A percentile compares a stretch with the other conserved stretches of the same genome.
These are phyloP conservation scores for Cyberlindnera mississippiensis DNA, from an alignment of 805 yeast genomes.

Conservation along the genomic window DNA sequence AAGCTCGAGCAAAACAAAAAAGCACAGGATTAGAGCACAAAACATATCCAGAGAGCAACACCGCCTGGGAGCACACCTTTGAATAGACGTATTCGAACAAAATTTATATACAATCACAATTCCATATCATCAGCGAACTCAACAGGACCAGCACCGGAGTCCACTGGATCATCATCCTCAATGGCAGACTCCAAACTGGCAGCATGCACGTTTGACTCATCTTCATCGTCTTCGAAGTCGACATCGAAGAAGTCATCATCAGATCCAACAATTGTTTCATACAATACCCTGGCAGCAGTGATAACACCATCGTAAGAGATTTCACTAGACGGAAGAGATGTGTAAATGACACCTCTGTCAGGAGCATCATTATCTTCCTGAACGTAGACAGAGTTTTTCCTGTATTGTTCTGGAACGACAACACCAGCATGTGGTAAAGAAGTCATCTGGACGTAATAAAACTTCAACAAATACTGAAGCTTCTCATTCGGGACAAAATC, in stretches of 20 bases:
- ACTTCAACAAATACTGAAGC: conserved; percentile 55
- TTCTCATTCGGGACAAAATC: conserved; percentile 81
- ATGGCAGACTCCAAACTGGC: conserved; percentile 22
- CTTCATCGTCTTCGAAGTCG: conserved; percentile 88
- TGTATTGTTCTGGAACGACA: conserved; percentile 39
- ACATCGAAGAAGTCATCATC: conserved; percentile 95
- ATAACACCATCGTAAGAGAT: conserved; percentile 89
- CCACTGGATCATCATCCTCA: conserved; percentile 21
- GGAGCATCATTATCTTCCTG: conserved; percentile 30
- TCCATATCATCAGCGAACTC: conserved; percentile 38
- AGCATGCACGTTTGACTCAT: conserved; percentile 30
- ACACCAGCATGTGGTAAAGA: conserved; percentile 55
- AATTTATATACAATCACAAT: conserved; percentile 10
- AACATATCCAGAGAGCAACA: too few relatives aligned
- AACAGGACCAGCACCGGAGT: conserved; percentile 29
- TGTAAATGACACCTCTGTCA: conserved; percentile 45
- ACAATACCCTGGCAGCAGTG: conserved; percentile 72
- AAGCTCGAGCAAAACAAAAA: too few relatives aligned
- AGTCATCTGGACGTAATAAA: conserved; percentile 57
- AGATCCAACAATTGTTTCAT: conserved; percentile 79
- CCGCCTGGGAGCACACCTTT: not conserved
- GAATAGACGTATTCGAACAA: not conserved
- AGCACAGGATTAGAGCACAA: too few relatives aligned
- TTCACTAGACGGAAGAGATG: conserved; percentile 76
- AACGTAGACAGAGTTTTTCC: conserved; percentile 30